Evolutionary conservation across 345 rosid species (phyloP).

Genomic region (Lepidium africanum): DNA sequence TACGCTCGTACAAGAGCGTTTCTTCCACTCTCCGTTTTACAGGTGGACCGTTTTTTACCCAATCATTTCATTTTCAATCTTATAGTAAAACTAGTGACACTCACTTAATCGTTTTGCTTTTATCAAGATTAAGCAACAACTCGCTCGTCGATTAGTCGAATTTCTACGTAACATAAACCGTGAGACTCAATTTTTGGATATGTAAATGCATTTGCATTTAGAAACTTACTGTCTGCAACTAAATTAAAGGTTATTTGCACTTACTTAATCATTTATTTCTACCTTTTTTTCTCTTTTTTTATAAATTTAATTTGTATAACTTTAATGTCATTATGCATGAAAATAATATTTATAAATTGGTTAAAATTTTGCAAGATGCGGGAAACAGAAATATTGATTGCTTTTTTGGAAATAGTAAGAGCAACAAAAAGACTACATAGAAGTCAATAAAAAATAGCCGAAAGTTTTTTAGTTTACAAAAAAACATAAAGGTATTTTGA

Average conservation of each 20-base stretch:
- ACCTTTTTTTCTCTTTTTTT: not conserved
- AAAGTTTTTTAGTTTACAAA: slow-evolving; percentile 16
- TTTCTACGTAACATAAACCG: no score
- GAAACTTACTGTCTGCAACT: no score
- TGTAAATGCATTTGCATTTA: no score
- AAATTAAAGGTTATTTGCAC: not conserved
- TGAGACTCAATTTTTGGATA: no score
- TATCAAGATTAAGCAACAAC: no score
- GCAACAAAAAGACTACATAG: slow-evolving; percentile 10
- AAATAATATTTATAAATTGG: not conserved
- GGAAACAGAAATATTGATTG: not conserved
- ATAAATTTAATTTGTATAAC: not conserved
- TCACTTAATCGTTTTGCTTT: not conserved
- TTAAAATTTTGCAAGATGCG: not conserved
- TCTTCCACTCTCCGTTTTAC: slow-evolving; percentile 29
- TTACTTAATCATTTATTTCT: not conserved
- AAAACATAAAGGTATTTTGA: not conserved
- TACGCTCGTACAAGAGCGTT: slow-evolving; percentile 38
- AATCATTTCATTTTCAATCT: slow-evolving; percentile 27
- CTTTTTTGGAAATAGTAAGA: not conserved
- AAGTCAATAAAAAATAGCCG: slow-evolving; percentile 30
- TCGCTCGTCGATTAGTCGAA: no score
- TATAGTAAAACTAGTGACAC: slow-evolving; percentile 4
- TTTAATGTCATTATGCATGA: not conserved
- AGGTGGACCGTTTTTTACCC: slow-evolving; percentile 25